Percentiles rank a stretch among this genome's conserved stretches.
Conservation (phyloP, 2,329 filamentous ascomycete species). For the Colletotrichum shisoi region DNA sequence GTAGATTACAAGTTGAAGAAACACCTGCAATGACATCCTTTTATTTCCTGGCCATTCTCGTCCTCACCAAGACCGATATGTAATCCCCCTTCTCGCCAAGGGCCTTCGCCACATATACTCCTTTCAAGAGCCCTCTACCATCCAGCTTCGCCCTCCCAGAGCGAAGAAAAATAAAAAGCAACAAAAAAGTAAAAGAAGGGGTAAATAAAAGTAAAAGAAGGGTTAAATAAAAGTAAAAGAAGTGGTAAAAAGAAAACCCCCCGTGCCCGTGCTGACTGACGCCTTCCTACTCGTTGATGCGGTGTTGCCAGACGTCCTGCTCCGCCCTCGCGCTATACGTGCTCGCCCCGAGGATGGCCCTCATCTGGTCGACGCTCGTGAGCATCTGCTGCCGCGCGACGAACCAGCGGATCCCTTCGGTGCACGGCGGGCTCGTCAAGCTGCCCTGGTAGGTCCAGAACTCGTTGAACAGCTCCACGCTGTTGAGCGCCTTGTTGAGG, state of each 20-base stretch:
- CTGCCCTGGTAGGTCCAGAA: slow-evolving; percentile 60
- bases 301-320: slow-evolving; percentile 58
- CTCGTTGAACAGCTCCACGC: slow-evolving; percentile 52
- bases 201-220: too few relatives aligned
- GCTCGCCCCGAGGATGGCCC: slow-evolving; percentile 54
- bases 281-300: slow-evolving; percentile 50
- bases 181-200: too few relatives aligned
- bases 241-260: too few relatives aligned
- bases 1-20: too few relatives aligned
- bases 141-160: neutral
- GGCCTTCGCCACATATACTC: neutral
- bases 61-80: too few relatives aligned
- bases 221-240: too few relatives aligned
- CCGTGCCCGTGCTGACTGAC: neutral
- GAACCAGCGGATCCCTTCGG: slow-evolving; percentile 57
- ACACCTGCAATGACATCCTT: too few relatives aligned
- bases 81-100: neutral
- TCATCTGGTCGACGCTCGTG: slow-evolving; percentile 57
- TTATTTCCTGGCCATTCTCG: too few relatives aligned
- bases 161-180: too few relatives aligned
- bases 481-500: slow-evolving; percentile 47
- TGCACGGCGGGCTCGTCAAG: slow-evolving; percentile 57
- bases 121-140: neutral
- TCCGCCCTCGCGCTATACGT: slow-evolving; percentile 55
- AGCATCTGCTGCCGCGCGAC: slow-evolving; percentile 45